A percentile compares a stretch with the other conserved stretches of the same genome.
phyloP scores from a whole-genome alignment of 2,329 filamentous ascomycete species.

The Phialophora expanda region DNA sequence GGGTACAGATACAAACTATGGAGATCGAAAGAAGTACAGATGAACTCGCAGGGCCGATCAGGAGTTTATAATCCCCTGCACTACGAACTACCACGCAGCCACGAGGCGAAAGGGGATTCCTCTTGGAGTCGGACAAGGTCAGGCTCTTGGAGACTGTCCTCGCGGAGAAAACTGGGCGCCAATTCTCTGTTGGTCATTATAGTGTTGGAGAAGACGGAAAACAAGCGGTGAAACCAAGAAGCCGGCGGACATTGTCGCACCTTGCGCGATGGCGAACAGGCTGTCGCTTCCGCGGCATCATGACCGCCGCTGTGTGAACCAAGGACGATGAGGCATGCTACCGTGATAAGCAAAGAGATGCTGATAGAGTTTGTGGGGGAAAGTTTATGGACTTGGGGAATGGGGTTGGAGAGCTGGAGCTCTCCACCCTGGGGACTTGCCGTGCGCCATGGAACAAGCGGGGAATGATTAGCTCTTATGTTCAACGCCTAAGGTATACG shows the following conservation, averaged over 20 bases:
- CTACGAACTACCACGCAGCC: constrained; percentile 8
- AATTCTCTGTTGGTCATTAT: constrained; percentile 4
- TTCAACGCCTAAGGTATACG: background rate
- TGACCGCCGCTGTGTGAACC: constrained; percentile 3
- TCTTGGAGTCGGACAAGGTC: constrained; percentile 19
- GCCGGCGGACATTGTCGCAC: constrained; percentile 12
- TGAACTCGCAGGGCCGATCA: constrained; percentile 9
- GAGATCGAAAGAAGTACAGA: constrained; percentile 17
- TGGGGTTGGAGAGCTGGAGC: constrained; percentile 17
- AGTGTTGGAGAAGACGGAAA: constrained; percentile 20
- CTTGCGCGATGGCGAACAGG: constrained; percentile 10
- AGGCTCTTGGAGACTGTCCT: constrained; percentile 17
- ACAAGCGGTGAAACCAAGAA: constrained; percentile 11
- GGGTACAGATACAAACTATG: constrained; percentile 10
- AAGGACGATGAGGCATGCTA: constrained; percentile 9
- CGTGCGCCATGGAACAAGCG: constrained; percentile 2
- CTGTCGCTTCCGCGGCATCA: constrained; percentile 5
- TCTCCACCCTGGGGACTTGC: constrained; percentile 8
- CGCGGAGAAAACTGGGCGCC: constrained; percentile 8
- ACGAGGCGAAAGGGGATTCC: constrained; percentile 21
- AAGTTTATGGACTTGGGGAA: constrained; percentile 13
- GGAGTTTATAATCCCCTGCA: constrained; percentile 22
- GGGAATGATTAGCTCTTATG: background rate
- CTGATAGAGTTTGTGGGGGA: constrained; percentile 20
- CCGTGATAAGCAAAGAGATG: constrained; percentile 11